Base-by-base conservation (phyloP, 495 filamentous ascomycete species). In the Hyphodiscus hymeniophilus region DNA sequence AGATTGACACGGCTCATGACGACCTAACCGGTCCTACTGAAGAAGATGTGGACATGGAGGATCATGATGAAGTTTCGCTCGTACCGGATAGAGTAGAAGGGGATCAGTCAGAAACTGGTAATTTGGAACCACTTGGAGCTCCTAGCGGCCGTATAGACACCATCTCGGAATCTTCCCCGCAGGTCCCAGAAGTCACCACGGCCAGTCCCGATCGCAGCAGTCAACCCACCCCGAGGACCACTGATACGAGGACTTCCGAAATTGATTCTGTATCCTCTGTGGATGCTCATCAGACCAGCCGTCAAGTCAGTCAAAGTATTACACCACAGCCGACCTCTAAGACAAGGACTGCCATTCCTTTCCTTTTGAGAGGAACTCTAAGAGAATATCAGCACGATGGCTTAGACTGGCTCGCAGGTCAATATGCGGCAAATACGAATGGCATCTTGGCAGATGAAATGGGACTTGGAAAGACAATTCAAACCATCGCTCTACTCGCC, bases 371-470 rank as follows among this genome's bases (percentile, higher is more conserved):
- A 51, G 94, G 94, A 12, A 94, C 80, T 2, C 71, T 99, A 13
- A 86, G 94, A 64, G 89, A 95, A 64, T 99, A 99, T 58, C 94
- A 99, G 51, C 94, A 97, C 57, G 85, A 84, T 61, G 94, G 94
- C 8, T 69, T 99, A 12, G 94, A 99, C 59, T 99, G 94, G 94
- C 83, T 99, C 34, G 88, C 89, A 6, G 81, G 84, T 1, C 75
- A 97, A 3, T 95, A 99, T 64, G 81, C 80, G n/a, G 91, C 87
- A 50, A 77, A 86, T 50, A 92, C 88, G 41, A 99, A 99, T 61
- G 94, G 94, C 33, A 99, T 99, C 42, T 72, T 99, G n/a, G 94
- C 94, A 3, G 94, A 99, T 60, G 94, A 99, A 59, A 99, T 99
- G 94, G 94, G 94, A 57, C 79, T 99, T 20, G 94, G 94, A 1